Percentiles rank a stretch among this genome's conserved stretches.
These are phyloP conservation scores for Tetrahymena elliotti DNA, from an alignment of 73 alveolate species.

Conservation along the genomic window DNA sequence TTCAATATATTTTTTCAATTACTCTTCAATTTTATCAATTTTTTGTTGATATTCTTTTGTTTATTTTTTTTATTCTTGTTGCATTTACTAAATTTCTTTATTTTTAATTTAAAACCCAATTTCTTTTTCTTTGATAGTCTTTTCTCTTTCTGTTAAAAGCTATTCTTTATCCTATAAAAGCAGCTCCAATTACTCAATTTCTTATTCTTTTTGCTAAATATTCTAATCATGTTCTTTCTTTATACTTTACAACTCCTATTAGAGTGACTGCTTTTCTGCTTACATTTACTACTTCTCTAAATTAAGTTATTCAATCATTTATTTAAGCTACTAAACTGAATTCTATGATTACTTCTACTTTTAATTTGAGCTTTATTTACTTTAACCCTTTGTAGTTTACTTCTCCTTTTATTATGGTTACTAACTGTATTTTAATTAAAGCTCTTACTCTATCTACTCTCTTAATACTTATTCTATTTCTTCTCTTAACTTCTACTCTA, in stretches of 20 bases:
- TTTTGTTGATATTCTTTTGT: neutral
- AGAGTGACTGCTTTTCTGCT: neutral
- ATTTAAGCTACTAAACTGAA: too few relatives aligned
- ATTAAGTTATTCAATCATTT: neutral
- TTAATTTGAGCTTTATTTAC: neutral
- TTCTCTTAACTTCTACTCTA: neutral
- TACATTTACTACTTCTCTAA: neutral
- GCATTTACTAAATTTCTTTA: neutral
- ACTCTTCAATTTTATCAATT: neutral
- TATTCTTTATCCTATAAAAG: neutral
- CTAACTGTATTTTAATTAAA: too few relatives aligned
- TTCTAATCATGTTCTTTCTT: neutral
- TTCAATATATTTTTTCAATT: neutral
- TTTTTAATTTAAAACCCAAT: neutral
- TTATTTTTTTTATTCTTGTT: neutral
- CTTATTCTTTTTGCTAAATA: neutral
- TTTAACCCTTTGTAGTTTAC: neutral
- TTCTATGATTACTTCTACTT: too few relatives aligned
- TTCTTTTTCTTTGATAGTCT: neutral
- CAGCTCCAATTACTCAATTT: neutral
- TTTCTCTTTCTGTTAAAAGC: neutral
- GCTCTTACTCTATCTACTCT: neutral
- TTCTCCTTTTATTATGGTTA: neutral
- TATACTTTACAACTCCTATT: neutral
- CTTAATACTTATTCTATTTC: neutral